Percentiles rank a stretch among this genome's conserved stretches.
These are phyloP conservation scores for Ormosia emarginata DNA, from an alignment of 306 rosid species.

Conservation along the genomic window DNA sequence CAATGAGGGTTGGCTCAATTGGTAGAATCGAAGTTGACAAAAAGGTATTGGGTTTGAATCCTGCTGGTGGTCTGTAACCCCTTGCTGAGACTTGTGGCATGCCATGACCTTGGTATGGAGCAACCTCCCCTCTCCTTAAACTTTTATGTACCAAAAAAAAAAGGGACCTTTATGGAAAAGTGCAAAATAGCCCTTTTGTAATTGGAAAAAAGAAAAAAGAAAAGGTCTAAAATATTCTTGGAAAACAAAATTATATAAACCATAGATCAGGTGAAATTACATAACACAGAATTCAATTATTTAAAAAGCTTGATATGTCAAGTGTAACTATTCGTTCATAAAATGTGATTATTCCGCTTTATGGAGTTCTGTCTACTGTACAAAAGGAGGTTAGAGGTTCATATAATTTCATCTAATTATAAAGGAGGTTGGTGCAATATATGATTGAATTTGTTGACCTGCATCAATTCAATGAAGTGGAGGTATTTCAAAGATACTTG, in stretches of 20 bases:
- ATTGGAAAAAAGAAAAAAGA: background rate
- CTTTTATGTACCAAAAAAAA: no score
- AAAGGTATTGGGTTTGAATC: no score
- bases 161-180: background rate
- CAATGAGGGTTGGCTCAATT: no score
- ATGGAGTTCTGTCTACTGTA: background rate
- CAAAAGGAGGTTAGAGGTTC: background rate
- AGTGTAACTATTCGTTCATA: background rate
- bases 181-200: background rate
- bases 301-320: background rate
- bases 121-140: no score
- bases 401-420: background rate
- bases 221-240: background rate
- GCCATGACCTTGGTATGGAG: no score
- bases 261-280: background rate
- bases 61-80: no score
- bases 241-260: background rate
- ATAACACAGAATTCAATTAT: background rate
- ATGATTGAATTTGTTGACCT: background rate
- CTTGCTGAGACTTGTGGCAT: no score
- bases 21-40: no score
- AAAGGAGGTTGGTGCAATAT: background rate
- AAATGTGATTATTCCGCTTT: background rate
- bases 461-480: background rate
- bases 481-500: background rate